Conservation (phyloP, 2,329 filamentous ascomycete species). For the Dactylonectria estremocensis region DNA sequence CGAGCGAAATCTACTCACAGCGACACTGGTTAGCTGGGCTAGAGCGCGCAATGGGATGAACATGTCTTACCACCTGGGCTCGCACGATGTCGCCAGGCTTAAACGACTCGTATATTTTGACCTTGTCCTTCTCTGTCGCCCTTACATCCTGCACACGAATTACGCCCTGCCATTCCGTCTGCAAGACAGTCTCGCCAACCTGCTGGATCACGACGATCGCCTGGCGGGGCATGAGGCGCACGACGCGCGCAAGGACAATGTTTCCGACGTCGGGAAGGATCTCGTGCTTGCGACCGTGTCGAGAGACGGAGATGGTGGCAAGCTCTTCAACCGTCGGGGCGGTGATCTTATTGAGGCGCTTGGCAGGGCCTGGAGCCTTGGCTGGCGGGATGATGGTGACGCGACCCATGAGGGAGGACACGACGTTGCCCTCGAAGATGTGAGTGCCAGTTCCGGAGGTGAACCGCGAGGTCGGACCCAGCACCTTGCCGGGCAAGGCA, state of each 20-base stretch:
- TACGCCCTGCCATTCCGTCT: conserved; percentile 87
- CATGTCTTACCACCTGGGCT: conserved; percentile 79
- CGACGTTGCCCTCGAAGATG: conserved; percentile 80
- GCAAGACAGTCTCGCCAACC: conserved; percentile 79
- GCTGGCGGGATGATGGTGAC: conserved; percentile 69
- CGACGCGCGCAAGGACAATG: conserved; percentile 86
- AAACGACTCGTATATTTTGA: conserved; percentile 92
- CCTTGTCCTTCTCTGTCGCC: conserved; percentile 95
- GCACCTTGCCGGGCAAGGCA: conserved; percentile 85
- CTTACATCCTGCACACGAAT: conserved; percentile 93
- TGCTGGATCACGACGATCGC: conserved; percentile 90
- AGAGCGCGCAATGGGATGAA: background rate
- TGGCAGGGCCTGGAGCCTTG: conserved; percentile 66
- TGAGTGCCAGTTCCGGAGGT: conserved; percentile 87
- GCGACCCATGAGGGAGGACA: conserved; percentile 85
- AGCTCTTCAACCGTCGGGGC: conserved; percentile 60
- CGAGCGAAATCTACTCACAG: conserved; percentile 79
- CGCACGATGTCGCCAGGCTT: conserved; percentile 93
- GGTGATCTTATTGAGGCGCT: conserved; percentile 73
- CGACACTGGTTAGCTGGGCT: conserved; percentile 14
- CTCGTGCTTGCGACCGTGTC: conserved; percentile 70
- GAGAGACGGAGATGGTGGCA: conserved; percentile 70
- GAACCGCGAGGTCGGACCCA: conserved; percentile 79
- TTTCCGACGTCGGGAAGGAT: conserved; percentile 87
- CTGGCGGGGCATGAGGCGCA: conserved; percentile 87